A percentile compares a stretch with the other conserved stretches of the same genome.
Conservation (phyloP, 73 alveolate genomes). For the Symbiodinium pilosum region DNA sequence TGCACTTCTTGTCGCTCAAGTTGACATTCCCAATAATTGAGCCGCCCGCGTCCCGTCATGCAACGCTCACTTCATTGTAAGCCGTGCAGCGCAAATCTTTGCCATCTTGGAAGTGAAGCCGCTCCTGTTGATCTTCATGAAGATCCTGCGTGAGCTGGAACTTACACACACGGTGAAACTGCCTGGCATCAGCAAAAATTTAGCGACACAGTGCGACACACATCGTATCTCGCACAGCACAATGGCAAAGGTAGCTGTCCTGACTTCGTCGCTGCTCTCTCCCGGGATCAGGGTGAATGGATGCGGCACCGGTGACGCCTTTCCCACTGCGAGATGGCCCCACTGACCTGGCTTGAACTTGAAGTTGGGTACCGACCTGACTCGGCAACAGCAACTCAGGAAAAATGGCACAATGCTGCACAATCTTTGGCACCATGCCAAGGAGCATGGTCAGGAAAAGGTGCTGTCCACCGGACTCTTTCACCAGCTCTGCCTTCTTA, state of each 20-base stretch:
- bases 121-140: constrained; percentile 78
- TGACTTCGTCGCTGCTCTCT: constrained; percentile 36
- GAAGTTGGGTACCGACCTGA: constrained; percentile 49
- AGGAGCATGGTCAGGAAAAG: constrained; percentile 44
- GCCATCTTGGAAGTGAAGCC: constrained; percentile 80
- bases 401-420: neutral
- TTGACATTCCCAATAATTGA: too few relatives aligned
- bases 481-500: constrained; percentile 26
- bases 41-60: too few relatives aligned
- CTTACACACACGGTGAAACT: too few relatives aligned
- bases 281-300: constrained; percentile 87
- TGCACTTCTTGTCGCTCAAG: too few relatives aligned
- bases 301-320: constrained; percentile 35
- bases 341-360: constrained; percentile 69
- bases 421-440: neutral
- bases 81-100: constrained; percentile 7
- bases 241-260: too few relatives aligned
- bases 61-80: neutral
- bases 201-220: too few relatives aligned
- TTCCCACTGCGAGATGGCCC: constrained; percentile 71
- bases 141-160: constrained; percentile 14
- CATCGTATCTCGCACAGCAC: too few relatives aligned
- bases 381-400: neutral
- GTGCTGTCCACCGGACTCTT: constrained; percentile 55
- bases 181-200: too few relatives aligned